These are phyloP conservation scores for Byssochlamys sp. DNA, from an alignment of 2,329 filamentous ascomycete species.

Conservation along the genomic window DNA sequence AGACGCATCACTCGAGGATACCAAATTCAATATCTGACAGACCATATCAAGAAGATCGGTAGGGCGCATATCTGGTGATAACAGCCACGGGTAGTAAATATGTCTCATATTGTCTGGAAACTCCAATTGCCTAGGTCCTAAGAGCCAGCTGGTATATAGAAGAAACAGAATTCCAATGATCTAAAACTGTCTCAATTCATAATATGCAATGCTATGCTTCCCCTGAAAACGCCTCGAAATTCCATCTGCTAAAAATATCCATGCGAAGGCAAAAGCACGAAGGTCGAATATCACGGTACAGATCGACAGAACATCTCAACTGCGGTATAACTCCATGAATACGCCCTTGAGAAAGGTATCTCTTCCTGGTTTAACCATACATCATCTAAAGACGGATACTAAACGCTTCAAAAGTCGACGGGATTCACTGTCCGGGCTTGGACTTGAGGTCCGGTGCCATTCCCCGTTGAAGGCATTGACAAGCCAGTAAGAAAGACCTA, in stretches of 20 bases:
- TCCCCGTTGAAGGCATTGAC: conserved; percentile 96
- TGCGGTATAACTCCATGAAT: not conserved
- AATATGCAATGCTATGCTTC: not conserved
- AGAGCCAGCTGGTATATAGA: not conserved
- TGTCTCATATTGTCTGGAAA: no score
- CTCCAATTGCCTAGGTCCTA: not conserved
- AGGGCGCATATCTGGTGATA: no score
- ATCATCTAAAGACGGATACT: not conserved
- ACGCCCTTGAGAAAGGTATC: not conserved
- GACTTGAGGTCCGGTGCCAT: conserved; percentile 58
- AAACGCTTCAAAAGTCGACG: not conserved
- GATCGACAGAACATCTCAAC: not conserved
- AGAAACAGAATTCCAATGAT: not conserved
- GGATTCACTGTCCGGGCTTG: conserved; percentile 31
- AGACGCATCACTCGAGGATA: not conserved
- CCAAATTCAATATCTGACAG: no score
- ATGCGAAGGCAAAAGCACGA: not conserved
- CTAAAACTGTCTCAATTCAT: not conserved
- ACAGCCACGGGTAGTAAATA: no score
- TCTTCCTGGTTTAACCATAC: not conserved
- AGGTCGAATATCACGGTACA: not conserved
- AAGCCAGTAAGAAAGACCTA: conserved; percentile 62
- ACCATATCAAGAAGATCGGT: no score
- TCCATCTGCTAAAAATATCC: not conserved
- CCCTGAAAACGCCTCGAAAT: not conserved